These are phyloP conservation scores for Ilex paraguariensis DNA, from an alignment of 305 asterid genomes.

Conservation along the genomic window DNA sequence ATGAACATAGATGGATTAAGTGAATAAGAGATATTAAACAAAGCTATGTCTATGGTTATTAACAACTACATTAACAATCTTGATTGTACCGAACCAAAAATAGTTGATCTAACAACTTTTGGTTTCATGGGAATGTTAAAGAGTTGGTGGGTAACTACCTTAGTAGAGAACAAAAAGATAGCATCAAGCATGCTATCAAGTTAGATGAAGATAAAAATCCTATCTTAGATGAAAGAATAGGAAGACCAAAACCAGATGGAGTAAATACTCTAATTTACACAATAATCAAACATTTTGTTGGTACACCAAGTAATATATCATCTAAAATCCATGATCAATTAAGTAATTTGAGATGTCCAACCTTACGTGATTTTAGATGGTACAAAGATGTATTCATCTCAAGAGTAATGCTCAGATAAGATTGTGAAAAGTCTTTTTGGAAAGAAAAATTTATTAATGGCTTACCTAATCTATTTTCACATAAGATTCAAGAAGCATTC, in stretches of 20 bases:
- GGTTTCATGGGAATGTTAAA: neutral
- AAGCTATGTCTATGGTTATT: neutral
- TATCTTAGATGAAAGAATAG: neutral
- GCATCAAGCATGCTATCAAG: too few relatives aligned
- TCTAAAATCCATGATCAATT: neutral
- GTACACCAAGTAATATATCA: neutral
- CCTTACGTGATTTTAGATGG: neutral
- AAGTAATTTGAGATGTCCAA: neutral
- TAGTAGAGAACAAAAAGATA: neutral
- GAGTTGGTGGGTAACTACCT: neutral
- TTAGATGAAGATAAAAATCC: neutral
- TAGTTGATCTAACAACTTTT: too few relatives aligned
- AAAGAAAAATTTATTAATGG: neutral
- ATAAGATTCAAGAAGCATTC: neutral
- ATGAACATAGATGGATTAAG: neutral
- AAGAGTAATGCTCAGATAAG: neutral
- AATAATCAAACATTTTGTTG: neutral
- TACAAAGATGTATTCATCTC: neutral
- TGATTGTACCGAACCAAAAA: neutral
- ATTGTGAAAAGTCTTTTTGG: neutral
- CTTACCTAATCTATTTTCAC: neutral
- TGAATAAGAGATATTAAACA: neutral
- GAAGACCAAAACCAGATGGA: neutral
- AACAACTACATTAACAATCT: neutral
- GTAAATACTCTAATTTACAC: too few relatives aligned